Evolutionary conservation across 345 rosid species (phyloP), one percentile per base, ranked within the genome.

Genomic region (Excoecaria cochinchinensis): DNA sequence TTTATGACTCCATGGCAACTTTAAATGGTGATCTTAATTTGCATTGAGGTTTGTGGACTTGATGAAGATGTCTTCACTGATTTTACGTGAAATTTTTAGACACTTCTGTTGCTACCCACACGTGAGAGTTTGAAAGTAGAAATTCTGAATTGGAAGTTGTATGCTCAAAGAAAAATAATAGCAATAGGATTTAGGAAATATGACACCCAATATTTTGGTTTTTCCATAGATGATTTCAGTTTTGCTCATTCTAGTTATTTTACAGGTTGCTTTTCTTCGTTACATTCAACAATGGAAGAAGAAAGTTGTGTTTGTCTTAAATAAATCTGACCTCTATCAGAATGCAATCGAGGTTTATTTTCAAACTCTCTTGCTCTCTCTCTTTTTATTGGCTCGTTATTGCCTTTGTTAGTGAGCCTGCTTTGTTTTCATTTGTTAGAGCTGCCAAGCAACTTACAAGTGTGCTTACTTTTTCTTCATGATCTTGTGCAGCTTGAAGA

Each of bases 231-330:
- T 77, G 56, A 65, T 59, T 73, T 56, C 25, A 13, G 39, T 82
- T 72, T 69, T 22, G 19, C 58, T 78, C 50, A n/a, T 68, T 19
- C 15, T 68, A 46, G 14, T 16, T 52, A 4, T 64, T 81, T 82
- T 77, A 67, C 86, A 95, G 99, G 99, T 93, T 81, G 75, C 77
- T 48, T 95, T 95, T 85, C 99, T 95, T 80, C 93, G 89, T 68
- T 95, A 95, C 74, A 90, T 86, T 65, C 98, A 93, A 76, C 94
- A 93, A 73, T 95, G 98, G 99, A 95, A 89, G 87, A 93, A 95
- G 89, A 95, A 89, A 84, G 89, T 90, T 73, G 90, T 95, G 59
- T 93, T 95, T 80, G 88, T 95, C 76, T 85, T 95, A 77, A 93
- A 95, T 79, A 95, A 93, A 83, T 84, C 98, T 70, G 99, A 95